Base-by-base conservation (phyloP, 495 filamentous ascomycete genomes). In the Rostrohypoxylon terebratum region DNA sequence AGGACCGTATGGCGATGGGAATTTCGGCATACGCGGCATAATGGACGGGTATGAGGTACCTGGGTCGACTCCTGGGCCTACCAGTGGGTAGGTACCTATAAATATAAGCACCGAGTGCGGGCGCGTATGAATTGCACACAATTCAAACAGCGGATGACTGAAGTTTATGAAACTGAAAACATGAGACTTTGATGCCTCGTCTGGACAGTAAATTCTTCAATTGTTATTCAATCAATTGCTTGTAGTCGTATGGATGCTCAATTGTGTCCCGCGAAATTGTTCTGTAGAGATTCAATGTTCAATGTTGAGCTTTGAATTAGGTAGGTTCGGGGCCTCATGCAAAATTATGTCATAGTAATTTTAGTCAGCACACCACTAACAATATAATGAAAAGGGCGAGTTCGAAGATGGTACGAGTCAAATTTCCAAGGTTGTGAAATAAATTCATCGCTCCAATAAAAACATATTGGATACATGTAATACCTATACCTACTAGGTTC, bases 1-100 rank as follows among this genome's bases (percentile, higher is more conserved):
- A 6, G 77, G 79, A 59, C 68, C 71, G 76, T 81, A 82, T 18
- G 77, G 75, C 23, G 77, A 81, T 69, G 71, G 69, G 51, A 69
- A 10, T 34, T 71, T 71, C 5, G 67, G 63, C 62, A 71, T 72
- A 7, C 60, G 57, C 28, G 65, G 14, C 71, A 69, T 69, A 11
- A 13, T 31, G 5, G n/a, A 25, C 13, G 54, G 54, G 16, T 45
- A 20, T 20, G 8, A 45, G 16, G 42, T 45, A 45, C 42, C 14
- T 20, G 8, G n/a, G n/a, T n/a, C n/a, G n/a, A n/a, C n/a, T n/a
- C n/a, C n/a, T n/a, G n/a, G n/a, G n/a, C n/a, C n/a, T n/a, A n/a
- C n/a, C n/a, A n/a, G n/a, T n/a, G n/a, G n/a, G n/a, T n/a, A n/a
- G n/a, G 16, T 45, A 45, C 42, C 42, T 16, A 44, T n/a, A 44